Evolutionary conservation across 1,284 basidiomycete species (phyloP), one percentile per base, ranked within the genome.

Genomic region (Fistulinella cinereoalba): DNA sequence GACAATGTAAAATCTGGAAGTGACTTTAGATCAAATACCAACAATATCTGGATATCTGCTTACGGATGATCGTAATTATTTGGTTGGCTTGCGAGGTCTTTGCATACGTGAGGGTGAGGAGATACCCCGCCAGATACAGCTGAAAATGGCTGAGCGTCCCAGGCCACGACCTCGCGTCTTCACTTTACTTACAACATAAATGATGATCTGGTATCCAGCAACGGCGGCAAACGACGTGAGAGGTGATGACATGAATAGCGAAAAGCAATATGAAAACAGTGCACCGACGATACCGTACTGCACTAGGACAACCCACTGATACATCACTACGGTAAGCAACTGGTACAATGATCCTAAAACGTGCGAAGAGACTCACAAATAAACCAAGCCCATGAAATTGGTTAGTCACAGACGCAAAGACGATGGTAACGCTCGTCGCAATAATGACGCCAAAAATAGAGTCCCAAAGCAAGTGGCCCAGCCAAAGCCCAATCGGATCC

Each of bases 391-490:
- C 86, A 50, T 80, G 72, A 62, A 92, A 90, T 54, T 88, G 81
- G 48, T 76, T 70, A 0, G 79, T 74, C 4, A 64, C 72, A 4
- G 67, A 65, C 3, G 80, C 79, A 54, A 84, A 86, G 10, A 89
- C 61, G 37, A 88, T 73, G 15, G 76, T 71, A 37, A 89, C 76
- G 37, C 86, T 66, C 0, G 81, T 81, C 1, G 85, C 73, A 15
- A 77, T 63, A 27, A 85, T 61, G 15, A 83, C 47, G 3, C 79
- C 74, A 54, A 79, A 77, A 4, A 86, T 75, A 1, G 80, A 71
- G 59, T 92, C 89, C 63, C 86, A 88, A 54, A 85, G 68, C 6
- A 90, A 71, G 64, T 92, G 88, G 0, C 88, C 88, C 2, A 90
- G 69, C 88, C 88, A 91, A 21, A 91, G 71, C 0, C 84, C 85